Base-by-base conservation (phyloP, 202 grass and related monocot species). In the Elaeis oleifera region DNA sequence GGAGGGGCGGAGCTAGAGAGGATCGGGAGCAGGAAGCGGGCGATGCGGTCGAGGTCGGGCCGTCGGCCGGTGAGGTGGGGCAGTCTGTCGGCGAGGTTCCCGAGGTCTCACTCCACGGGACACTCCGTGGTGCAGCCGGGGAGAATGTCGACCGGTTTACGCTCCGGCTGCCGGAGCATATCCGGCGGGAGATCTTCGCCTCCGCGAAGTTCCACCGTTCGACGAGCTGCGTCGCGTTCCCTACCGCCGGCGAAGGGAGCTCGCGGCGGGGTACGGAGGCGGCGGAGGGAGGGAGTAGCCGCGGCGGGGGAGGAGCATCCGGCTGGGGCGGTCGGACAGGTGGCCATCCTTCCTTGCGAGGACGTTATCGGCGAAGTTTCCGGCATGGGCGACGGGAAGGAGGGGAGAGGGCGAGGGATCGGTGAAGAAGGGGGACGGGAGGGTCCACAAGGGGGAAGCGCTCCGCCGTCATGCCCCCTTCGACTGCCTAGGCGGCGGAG, bases 91-190 rank as follows among this genome's bases (percentile, higher is more conserved):
- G 1, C 69, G 0, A 60, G 25, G 4, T 71, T 97, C 69, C 59
- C 84, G 28, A 76, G 88, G 3, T 97, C 92, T 21, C 66, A 92
- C 53, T 81, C 88, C 1, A 97, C 88, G 0, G 94, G 94, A 7
- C 88, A 92, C 52, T 89, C 88, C 29, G 16, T 44, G 50, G 29
- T 44, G 18, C 26, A 6, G 27, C 27, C 5, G 17, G 74, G 81
- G 78, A 72, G 70, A 71, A 75, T 66, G 31, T 66, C 4, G 94
- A 97, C 25, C 71, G 82, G 56, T 97, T 81, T 71, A 97, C 79
- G 13, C 79, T 92, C 53, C 74, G 81, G 49, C 70, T 97, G 24
- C 88, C 88, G 0, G 79, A 89, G 7, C 78, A 79, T 58, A 74
- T 97, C 14, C 73, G 87, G 61, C 70, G 65, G 49, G 75, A 85